A percentile compares a stretch with the other conserved stretches of the same genome.
Evolutionary conservation across 805 yeast species (phyloP).

Genomic region (Candida yuanshanica): DNA sequence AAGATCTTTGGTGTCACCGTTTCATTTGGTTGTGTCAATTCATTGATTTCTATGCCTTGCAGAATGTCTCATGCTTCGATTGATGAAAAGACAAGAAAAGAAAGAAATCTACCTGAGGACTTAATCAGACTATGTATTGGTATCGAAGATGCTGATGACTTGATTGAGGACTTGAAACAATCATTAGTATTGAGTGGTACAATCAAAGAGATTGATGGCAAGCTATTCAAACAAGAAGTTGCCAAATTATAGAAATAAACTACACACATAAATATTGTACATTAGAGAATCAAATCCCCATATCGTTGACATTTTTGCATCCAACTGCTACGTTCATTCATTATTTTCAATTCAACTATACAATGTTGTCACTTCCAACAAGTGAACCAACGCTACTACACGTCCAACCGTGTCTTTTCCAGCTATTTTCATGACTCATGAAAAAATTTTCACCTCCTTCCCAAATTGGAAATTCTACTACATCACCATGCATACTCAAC

Average conservation of each 20-base stretch:
- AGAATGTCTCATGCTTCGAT: constrained; percentile 97
- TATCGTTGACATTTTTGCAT: background rate
- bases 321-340: background rate
- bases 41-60: constrained; percentile 90
- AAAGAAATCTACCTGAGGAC: constrained; percentile 90
- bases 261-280: background rate
- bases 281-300: background rate
- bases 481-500: background rate
- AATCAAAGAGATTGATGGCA: constrained; percentile 27
- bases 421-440: background rate
- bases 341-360: background rate
- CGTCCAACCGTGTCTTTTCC: background rate
- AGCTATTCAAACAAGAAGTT: constrained; percentile 14
- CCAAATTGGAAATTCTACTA: background rate
- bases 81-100: constrained; percentile 79
- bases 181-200: constrained; percentile 69
- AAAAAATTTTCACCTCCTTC: background rate
- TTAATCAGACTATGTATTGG: constrained; percentile 87
- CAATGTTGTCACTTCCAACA: background rate
- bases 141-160: constrained; percentile 75
- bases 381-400: background rate
- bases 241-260: constrained; percentile 15
- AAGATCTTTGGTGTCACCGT: constrained; percentile 84
- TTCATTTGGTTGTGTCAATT: constrained; percentile 91
- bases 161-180: constrained; percentile 70